Evolutionary conservation across 352 stramenopile genomes (phyloP).

Genomic region (Phytophthora constricta): DNA sequence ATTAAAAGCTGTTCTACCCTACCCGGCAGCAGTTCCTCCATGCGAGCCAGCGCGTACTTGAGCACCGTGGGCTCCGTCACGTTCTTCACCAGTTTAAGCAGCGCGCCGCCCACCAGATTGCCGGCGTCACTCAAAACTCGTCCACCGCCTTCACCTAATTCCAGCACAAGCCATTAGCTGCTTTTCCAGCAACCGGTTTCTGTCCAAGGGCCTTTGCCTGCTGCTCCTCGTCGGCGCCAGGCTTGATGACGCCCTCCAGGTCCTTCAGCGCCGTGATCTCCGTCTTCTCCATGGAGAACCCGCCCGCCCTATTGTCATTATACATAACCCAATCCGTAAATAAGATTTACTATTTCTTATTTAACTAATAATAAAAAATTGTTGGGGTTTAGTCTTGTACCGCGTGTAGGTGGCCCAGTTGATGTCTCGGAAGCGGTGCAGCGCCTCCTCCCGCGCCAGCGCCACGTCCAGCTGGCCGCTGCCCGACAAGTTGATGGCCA

Average conservation of each 20-base stretch:
- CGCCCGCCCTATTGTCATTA: slow-evolving; percentile 49
- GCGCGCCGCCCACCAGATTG: slow-evolving; percentile 56
- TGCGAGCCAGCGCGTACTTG: slow-evolving; percentile 86
- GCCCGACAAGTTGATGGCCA: slow-evolving; percentile 71
- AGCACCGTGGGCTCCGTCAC: slow-evolving; percentile 88
- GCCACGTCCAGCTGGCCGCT: slow-evolving; percentile 72
- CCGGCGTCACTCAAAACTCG: slow-evolving; percentile 79
- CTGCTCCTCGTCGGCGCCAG: slow-evolving; percentile 50
- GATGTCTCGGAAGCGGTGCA: slow-evolving; percentile 90
- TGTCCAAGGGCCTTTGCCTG: background rate
- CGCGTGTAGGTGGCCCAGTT: slow-evolving; percentile 91
- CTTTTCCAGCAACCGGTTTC: too few relatives aligned
- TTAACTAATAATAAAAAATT: too few relatives aligned
- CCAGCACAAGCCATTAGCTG: slow-evolving; percentile 27
- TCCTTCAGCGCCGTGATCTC: slow-evolving; percentile 88
- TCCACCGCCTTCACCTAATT: slow-evolving; percentile 69
- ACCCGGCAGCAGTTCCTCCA: slow-evolving; percentile 88
- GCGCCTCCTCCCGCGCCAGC: slow-evolving; percentile 79
- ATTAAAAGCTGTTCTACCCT: background rate
- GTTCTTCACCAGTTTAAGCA: slow-evolving; percentile 90
- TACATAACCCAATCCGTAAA: too few relatives aligned
- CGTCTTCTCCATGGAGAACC: slow-evolving; percentile 86
- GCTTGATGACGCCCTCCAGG: slow-evolving; percentile 80
- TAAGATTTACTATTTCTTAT: too few relatives aligned
- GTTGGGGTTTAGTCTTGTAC: slow-evolving; percentile 35